Evolutionary conservation across 306 rosid genomes (phyloP), one percentile per base, ranked within the genome.

Genomic region (Vigna hirtella): DNA sequence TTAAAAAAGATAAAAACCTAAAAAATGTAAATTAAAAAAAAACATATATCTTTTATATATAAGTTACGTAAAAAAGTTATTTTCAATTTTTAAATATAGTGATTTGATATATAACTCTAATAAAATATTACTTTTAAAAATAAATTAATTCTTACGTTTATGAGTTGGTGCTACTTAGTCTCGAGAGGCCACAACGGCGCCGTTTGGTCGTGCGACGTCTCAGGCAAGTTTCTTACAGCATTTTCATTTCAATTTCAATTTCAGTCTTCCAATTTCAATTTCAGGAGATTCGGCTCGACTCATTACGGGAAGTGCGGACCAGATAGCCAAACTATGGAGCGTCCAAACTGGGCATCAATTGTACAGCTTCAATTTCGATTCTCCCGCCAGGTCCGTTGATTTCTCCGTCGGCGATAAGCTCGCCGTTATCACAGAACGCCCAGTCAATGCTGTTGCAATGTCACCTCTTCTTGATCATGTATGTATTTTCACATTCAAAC

Each of bases 381-480:
- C 93, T 6, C 98, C 93, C 6, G 89, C 91, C 14, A 83, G 93
- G 78, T 83, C 97, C 15, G 93, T 93, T 2, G 94, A 93, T 9
- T 85, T 93, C 7, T 43, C 93, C 1, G 87, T 90, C 3, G 97
- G 95, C 3, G 97, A 92, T 47, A 83, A 70, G 55, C 89, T 92
- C 49, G 90, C 87, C 2, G 90, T 92, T 50, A 82, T 92, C 30
- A 90, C 98, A 0, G 98, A 91, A 82, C 93, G 97, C 18, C 98
- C 98, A 0, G 96, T 95, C 76, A 95, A 95, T 75, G 98, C 98
- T 14, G 98, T 95, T 81, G 66, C 97, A 4, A 88, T 95, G 92
- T 92, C 98, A 49, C 97, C 98, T 47, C 88, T 91, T 72, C 90
- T 88, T 81, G 91, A 95, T 81, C 98, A 95, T 82, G 98, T 95